Base-by-base conservation (phyloP, 306 rosid species). In the Potentilla sterilis region DNA sequence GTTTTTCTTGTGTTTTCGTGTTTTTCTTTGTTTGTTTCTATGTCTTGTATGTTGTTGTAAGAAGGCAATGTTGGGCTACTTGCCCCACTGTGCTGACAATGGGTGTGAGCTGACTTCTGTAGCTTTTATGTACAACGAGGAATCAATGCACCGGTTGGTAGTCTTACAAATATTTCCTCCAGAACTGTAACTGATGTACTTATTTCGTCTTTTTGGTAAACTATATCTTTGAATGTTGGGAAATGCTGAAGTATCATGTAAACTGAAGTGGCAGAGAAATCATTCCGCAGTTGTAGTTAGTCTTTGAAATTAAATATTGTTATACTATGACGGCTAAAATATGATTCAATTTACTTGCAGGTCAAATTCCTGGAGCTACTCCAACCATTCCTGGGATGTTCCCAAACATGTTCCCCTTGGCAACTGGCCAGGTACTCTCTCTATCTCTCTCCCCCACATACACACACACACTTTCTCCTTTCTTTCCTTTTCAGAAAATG, bases 11-110 rank as follows among this genome's bases (percentile, higher is more conserved):
- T 95, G 87, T 95, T 95, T 92, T 88, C n/a, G 96, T 92, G 97
- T 95, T 95, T 92, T 88, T 83, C 75, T 77, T 85, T 85, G 89
- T 95, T 92, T 95, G 95, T 92, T 95, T 95, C 93, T 91, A 78
- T 95, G 97, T 95, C 89, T 82, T 88, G 90, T 95, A 87, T 79
- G 88, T 84, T 92, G 89, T 83, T 91, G 92, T 89, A 83, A 95
- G 99, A 95, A 89, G 99, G 92, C 97, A 92, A 95, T 92, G 96
- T 92, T 87, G 97, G 96, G 92, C 93, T 87, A 92, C 96, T 95
- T 86, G 97, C 95, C 98, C 98, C 97, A 91, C 89, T 95, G 96
- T 90, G 98, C 95, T 92, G 97, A 90, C 96, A 90, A 92, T 89
- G 97, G 97, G 92, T 86, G 96, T 95, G 99, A 90, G 97, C 99